These are phyloP conservation scores for Backusella sp. DNA, from an alignment of 192 early-diverging fungal genomes.

Conservation along the genomic window DNA sequence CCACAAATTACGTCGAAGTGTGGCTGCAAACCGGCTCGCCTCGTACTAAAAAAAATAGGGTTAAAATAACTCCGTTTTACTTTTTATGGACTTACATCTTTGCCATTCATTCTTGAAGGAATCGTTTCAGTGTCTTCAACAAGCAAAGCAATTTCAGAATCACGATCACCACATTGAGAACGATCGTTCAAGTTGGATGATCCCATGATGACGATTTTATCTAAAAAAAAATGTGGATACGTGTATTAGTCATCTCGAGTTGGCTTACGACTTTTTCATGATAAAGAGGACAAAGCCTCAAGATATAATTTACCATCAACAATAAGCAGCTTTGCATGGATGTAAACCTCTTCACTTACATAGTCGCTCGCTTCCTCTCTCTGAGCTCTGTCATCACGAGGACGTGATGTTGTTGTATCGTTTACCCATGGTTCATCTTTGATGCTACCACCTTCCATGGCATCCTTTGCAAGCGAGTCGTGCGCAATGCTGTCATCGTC, in stretches of 20 bases:
- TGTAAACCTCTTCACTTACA: constrained; percentile 84
- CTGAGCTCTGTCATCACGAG: constrained; percentile 14
- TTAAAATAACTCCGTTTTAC: neutral
- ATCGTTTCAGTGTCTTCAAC: constrained; percentile 73
- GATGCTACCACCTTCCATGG: constrained; percentile 29
- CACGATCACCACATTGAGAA: constrained; percentile 81
- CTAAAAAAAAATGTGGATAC: constrained; percentile 24
- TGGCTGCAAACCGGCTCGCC: constrained; percentile 70
- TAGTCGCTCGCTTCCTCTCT: constrained; percentile 35
- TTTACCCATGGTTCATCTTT: constrained; percentile 27
- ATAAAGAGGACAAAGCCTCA: neutral
- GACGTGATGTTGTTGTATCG: constrained; percentile 1
- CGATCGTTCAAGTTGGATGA: constrained; percentile 93
- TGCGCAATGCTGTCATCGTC: neutral
- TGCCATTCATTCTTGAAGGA: constrained; percentile 70
- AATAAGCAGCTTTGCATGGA: constrained; percentile 88
- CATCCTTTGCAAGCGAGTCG: constrained; percentile 25
- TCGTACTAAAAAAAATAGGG: constrained; percentile 50
- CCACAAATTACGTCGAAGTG: constrained; percentile 73
- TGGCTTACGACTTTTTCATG: neutral
- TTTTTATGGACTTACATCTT: constrained; percentile 36
- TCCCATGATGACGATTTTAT: constrained; percentile 79
- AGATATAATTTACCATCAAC: constrained; percentile 58
- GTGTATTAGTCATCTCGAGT: neutral
- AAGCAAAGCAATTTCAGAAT: constrained; percentile 86